phyloP scores from a whole-genome alignment of 768 basidiomycete species.

The Calocybe indica region DNA sequence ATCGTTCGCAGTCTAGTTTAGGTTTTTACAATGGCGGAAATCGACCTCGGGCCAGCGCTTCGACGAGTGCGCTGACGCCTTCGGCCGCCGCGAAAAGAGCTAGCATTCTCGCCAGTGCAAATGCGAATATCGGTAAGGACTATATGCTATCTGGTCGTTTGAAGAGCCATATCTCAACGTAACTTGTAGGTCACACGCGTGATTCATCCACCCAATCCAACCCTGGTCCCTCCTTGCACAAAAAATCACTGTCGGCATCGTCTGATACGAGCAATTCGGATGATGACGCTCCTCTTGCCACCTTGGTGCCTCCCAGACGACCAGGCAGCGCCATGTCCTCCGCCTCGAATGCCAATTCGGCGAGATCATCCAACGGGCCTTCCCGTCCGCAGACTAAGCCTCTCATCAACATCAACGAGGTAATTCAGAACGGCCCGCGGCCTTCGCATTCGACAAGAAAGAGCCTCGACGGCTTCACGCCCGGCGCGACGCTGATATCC shows the following conservation, averaged over 20 bases:
- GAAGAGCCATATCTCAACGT: too few relatives aligned
- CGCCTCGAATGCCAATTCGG: conserved; percentile 24
- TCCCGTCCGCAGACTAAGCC: conserved; percentile 25
- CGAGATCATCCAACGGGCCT: conserved; percentile 8
- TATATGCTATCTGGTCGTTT: too few relatives aligned
- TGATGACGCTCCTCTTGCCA: conserved; percentile 61
- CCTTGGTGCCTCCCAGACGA: conserved; percentile 53
- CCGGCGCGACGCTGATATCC: conserved; percentile 23
- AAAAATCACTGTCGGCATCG: conserved; percentile 7
- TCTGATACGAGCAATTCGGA: conserved; percentile 32
- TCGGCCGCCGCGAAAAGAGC: conserved; percentile 47
- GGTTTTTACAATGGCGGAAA: conserved; percentile 19
- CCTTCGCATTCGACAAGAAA: conserved; percentile 13
- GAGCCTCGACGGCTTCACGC: conserved; percentile 30
- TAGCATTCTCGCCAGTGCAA: conserved; percentile 29
- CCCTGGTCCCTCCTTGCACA: too few relatives aligned
- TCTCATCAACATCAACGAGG: conserved; percentile 44
- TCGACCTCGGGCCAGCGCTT: conserved; percentile 47
- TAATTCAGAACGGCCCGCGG: conserved; percentile 19
- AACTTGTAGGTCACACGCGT: too few relatives aligned
- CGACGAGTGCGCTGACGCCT: conserved; percentile 52
- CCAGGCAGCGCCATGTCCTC: conserved; percentile 59
- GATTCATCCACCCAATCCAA: too few relatives aligned
- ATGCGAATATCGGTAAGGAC: conserved; percentile 10
- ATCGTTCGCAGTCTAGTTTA: conserved; percentile 30